Evolutionary conservation across 2,329 filamentous ascomycete species (phyloP).

Genomic region (Bimuria novae-zelandiae): DNA sequence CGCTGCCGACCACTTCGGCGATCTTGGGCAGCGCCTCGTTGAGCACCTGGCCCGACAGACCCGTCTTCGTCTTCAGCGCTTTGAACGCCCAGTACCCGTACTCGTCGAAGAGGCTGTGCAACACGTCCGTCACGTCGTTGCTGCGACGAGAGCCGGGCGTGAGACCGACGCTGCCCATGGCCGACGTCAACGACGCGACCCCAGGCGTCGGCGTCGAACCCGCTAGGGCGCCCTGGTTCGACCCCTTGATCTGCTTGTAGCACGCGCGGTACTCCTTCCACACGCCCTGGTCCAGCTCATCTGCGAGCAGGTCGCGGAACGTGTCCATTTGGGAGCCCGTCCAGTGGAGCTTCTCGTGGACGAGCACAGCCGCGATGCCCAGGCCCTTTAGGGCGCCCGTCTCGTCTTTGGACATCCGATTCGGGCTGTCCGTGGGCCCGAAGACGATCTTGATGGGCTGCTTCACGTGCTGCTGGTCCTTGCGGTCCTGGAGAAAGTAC

Average conservation of each 20-base stretch:
- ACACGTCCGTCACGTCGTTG: not conserved
- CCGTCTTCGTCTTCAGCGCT: not conserved
- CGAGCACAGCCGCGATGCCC: not conserved
- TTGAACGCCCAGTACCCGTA: not conserved
- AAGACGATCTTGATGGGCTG: not conserved
- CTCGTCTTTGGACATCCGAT: not conserved
- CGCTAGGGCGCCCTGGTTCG: not conserved
- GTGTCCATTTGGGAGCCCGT: not conserved
- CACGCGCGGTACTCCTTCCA: slow-evolving; percentile 1
- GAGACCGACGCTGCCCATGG: not conserved
- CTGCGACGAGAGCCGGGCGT: too few species aligned
- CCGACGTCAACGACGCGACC: not conserved
- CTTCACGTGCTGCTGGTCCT: not conserved
- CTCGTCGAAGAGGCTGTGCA: not conserved
- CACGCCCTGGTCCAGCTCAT: not conserved
- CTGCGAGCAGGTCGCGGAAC: not conserved
- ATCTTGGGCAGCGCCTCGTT: not conserved
- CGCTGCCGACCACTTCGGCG: not conserved
- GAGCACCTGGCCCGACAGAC: not conserved
- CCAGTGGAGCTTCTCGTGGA: slow-evolving; percentile 4
- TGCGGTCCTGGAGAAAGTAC: not conserved
- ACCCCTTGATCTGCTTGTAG: slow-evolving; percentile 2
- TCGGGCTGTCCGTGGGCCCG: not conserved
- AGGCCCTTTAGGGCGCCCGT: not conserved
- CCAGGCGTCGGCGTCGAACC: not conserved